Base-by-base conservation (phyloP, 2,329 filamentous ascomycete species). In the Fusarium haematococcum region DNA sequence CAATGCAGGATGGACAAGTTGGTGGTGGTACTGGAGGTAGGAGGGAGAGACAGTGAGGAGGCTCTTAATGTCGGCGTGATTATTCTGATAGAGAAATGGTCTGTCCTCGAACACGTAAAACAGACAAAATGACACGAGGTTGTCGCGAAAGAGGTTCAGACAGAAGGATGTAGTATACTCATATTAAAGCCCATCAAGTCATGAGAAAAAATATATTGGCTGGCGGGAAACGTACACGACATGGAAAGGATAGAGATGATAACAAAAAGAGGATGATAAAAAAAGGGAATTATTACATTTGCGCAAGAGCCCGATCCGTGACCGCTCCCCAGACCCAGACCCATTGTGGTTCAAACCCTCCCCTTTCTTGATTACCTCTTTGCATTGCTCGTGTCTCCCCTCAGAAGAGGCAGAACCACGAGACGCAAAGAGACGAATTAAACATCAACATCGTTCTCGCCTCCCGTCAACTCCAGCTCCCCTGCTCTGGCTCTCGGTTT, bases 201-300 rank as follows among this genome's bases (percentile, higher is more conserved):
- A 52, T 69, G 43, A 67, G 65, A 66, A 65, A 69, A 76, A 73
- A 48, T 78, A 63, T 75, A 77, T 78, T 78, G 68, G 64, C 69
- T 72, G 60, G 50, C 67, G 65, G 63, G 57, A 69, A 77, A 70
- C 75, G 69, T 79, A 77, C 75, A 79, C 71, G 68, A 73, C 75
- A 77, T 72, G 52, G 70, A 78, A 76, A 57, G 74, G 67, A 74
- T 74, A 76, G 69, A 43, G 20, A 45, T 45, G 41, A 72, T 75
- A 76, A 73, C 75, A 71, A 75, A 77, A 71, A 75, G 71, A 71
- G 78, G 81, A 79, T 80, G 81, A 78, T 79, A 81, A 81, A 81
- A 81, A 81, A 81, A 81, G 79, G 84, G 82, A 82, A 83, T 83
- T 86, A 87, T 85, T 87, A 87, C 85, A 87, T 74, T 77, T 85